Base-by-base conservation (phyloP, 73 alveolate genomes). In the Symbiodinium pilosum region DNA sequence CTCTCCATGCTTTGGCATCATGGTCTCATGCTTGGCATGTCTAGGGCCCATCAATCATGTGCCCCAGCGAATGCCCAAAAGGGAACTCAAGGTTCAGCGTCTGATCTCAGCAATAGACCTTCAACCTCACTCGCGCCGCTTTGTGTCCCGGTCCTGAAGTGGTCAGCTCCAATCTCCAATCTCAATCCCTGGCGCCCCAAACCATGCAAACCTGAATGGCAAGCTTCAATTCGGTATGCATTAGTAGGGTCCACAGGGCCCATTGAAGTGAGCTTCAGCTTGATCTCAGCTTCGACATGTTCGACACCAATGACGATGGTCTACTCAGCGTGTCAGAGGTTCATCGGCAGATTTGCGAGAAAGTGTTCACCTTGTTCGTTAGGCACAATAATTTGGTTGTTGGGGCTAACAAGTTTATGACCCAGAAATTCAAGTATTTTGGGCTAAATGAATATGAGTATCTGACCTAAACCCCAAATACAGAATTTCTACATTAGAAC, bases 271-370 rank as follows among this genome's bases (percentile, higher is more conserved):
- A n/a, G n/a, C n/a, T n/a, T n/a, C n/a, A n/a, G n/a, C n/a, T n/a
- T n/a, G n/a, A n/a, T n/a, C 21, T 4, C 32, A 87, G 97, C 52
- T 91, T 91, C 56, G 89, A 91, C 77, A 91, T 91, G 97, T 91
- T 91, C 51, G 97, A 91, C 77, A 91, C 97, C 87, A 91, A 91
- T 77, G 97, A 91, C 89, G 97, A 91, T 36, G 97, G 97, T n/a
- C 97, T 91, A 32, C 43, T 91, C 3, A 91, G 88, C 84, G 43
- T 73, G 40, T 34, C 81, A 32, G 97, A 91, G 81, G 81, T n/a
- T n/a, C 39, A n/a, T 32, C 30, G 12, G 24, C 20, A 24, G 41
- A 28, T 3, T 4, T 26, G 81, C n/a, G n/a, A n/a, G n/a, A n/a
- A n/a, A n/a, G n/a, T n/a, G n/a, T n/a, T n/a, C n/a, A n/a, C n/a